These are phyloP conservation scores for Smittium culicis DNA, from an alignment of 371 early-diverging fungal species.

Conservation along the genomic window DNA sequence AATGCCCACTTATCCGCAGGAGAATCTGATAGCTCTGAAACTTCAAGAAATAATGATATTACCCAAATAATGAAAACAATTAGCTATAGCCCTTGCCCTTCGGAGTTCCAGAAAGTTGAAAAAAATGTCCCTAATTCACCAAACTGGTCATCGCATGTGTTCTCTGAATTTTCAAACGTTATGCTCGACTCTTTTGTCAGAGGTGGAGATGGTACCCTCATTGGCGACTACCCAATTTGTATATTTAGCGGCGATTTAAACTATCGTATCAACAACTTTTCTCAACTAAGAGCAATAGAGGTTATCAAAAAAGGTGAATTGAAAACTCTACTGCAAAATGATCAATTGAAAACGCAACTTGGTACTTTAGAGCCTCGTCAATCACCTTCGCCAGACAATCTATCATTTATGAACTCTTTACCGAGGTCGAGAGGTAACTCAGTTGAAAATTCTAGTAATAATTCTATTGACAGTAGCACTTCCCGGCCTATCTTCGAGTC, in stretches of 20 bases:
- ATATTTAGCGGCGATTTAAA: constrained; percentile 80
- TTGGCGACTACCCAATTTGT: constrained; percentile 26
- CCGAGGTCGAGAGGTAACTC: not conserved
- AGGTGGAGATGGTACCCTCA: constrained; percentile 27
- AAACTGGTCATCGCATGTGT: not conserved
- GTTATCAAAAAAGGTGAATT: constrained; percentile 17
- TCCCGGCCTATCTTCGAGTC: not conserved
- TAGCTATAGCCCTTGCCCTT: constrained; percentile 46
- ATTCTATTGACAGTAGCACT: not conserved
- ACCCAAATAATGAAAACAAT: constrained; percentile 60
- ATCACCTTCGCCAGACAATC: constrained; percentile 15
- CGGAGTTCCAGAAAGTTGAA: constrained; percentile 32
- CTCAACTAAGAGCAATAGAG: constrained; percentile 30
- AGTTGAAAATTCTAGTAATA: not conserved
- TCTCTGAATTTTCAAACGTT: constrained; percentile 21
- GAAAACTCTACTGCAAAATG: constrained; percentile 23
- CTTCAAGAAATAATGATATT: constrained; percentile 58
- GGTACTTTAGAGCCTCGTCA: constrained; percentile 36
- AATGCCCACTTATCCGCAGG: constrained; percentile 91
- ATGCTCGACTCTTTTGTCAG: constrained; percentile 28
- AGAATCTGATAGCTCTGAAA: constrained; percentile 58
- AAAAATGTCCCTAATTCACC: not conserved
- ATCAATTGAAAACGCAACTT: constrained; percentile 55
- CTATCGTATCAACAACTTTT: constrained; percentile 61
- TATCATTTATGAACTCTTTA: not conserved